phyloP scores from a whole-genome alignment of 345 rosid genomes.

The Jatropha curcas region DNA sequence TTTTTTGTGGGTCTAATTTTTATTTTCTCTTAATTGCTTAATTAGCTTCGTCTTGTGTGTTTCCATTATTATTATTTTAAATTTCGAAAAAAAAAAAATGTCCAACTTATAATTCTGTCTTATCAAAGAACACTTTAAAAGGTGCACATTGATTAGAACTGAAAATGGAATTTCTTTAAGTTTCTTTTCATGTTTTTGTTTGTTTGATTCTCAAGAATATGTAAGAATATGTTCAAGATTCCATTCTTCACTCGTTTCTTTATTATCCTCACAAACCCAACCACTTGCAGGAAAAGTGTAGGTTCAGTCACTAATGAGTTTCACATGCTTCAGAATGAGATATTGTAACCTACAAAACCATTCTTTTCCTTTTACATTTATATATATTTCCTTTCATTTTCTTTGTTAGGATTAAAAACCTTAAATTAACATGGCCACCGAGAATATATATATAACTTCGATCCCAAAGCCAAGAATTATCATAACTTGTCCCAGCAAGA shows the following conservation, averaged over 20 bases:
- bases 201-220: not conserved
- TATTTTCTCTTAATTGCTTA: no score
- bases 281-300: not conserved
- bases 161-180: conserved; percentile 3
- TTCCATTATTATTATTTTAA: not conserved
- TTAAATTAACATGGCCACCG: no score
- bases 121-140: conserved; percentile 6
- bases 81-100: not conserved
- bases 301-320: not conserved
- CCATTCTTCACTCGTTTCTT: not conserved
- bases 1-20: not conserved
- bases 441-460: no score
- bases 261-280: not conserved
- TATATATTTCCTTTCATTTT: no score
- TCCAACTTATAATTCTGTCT: not conserved
- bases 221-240: not conserved
- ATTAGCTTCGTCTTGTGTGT: conserved; percentile 23
- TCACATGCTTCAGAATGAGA: no score
- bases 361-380: not conserved
- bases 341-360: not conserved
- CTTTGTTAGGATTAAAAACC: no score
- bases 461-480: no score
- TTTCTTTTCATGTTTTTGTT: conserved; percentile 15
- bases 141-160: conserved; percentile 7
- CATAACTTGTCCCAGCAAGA: no score